These are phyloP conservation scores for Saprolegnia parasitica DNA, from an alignment of 352 stramenopile genomes.

Conservation along the genomic window DNA sequence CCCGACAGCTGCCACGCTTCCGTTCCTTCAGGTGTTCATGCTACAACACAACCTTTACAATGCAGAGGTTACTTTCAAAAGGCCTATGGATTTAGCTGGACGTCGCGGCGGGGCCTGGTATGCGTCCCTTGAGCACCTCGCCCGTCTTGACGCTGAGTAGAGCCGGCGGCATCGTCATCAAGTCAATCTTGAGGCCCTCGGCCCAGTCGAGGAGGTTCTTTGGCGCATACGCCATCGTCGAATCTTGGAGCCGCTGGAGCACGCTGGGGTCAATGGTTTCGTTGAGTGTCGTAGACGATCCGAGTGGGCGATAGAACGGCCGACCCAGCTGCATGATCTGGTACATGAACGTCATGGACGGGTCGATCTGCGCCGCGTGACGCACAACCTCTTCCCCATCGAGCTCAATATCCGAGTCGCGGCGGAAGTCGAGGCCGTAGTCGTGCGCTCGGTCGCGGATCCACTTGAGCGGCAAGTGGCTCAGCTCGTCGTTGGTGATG, in stretches of 20 bases:
- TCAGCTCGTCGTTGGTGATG: slow-evolving; percentile 7
- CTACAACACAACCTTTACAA: too few relatives aligned
- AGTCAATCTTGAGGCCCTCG: not conserved
- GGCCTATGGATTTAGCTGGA: too few relatives aligned
- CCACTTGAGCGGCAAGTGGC: not conserved
- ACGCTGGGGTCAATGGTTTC: slow-evolving; percentile 4
- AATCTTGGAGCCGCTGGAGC: not conserved
- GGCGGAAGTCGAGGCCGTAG: not conserved
- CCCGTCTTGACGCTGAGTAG: not conserved
- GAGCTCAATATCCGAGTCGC: not conserved
- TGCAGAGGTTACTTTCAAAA: not conserved
- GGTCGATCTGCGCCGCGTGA: not conserved
- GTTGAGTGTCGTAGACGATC: not conserved
- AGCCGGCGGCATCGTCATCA: not conserved
- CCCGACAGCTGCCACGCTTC: too few relatives aligned
- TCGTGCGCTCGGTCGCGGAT: not conserved
- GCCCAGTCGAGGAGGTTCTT: not conserved
- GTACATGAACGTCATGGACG: not conserved
- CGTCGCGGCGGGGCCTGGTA: not conserved
- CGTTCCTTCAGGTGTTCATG: too few relatives aligned
- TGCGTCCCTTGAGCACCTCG: not conserved
- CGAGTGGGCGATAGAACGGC: not conserved
- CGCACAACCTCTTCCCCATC: not conserved
- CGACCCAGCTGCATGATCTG: not conserved
- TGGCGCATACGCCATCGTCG: not conserved